These are phyloP conservation scores for Thraustotheca clavata DNA, from an alignment of 352 stramenopile species.

Conservation along the genomic window DNA sequence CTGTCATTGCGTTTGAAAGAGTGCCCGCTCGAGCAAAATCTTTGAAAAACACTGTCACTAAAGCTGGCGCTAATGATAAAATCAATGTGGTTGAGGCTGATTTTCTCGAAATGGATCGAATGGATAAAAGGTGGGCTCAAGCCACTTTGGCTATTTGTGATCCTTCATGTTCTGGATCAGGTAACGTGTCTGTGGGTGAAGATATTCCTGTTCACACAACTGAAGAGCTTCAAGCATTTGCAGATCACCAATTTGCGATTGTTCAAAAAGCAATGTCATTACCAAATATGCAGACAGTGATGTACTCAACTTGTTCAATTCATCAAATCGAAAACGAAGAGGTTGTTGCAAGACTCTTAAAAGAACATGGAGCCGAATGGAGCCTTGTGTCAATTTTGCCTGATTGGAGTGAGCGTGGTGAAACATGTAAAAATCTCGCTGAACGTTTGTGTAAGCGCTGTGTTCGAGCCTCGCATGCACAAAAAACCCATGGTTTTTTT, in stretches of 20 bases:
- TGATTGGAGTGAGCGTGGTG: conserved; percentile 66
- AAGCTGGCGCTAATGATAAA: conserved; percentile 60
- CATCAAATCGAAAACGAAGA: conserved; percentile 95
- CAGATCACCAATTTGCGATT: conserved; percentile 18
- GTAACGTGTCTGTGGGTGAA: conserved; percentile 35
- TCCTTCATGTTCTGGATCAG: conserved; percentile 94
- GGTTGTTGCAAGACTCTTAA: conserved; percentile 86
- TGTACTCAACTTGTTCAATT: conserved; percentile 97
- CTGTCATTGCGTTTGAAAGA: conserved; percentile 94
- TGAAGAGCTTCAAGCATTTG: conserved; percentile 9
- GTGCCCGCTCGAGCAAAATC: conserved; percentile 79
- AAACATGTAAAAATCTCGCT: conserved; percentile 44
- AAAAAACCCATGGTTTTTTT: conserved; percentile 97
- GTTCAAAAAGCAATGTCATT: conserved; percentile 67
- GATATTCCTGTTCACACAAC: background rate
- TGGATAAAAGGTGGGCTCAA: conserved; percentile 67
- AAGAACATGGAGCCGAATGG: conserved; percentile 39
- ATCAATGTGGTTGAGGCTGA: conserved; percentile 70
- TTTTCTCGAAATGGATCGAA: conserved; percentile 86
- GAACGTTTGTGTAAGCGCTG: conserved; percentile 64
- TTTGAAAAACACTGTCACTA: conserved; percentile 80
- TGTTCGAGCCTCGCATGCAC: conserved; percentile 85
- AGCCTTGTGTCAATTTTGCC: conserved; percentile 39
- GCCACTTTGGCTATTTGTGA: conserved; percentile 92
- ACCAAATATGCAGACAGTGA: conserved; percentile 63